Conservation (phyloP, 2,329 filamentous ascomycete species). For the Alternaria triticina region DNA sequence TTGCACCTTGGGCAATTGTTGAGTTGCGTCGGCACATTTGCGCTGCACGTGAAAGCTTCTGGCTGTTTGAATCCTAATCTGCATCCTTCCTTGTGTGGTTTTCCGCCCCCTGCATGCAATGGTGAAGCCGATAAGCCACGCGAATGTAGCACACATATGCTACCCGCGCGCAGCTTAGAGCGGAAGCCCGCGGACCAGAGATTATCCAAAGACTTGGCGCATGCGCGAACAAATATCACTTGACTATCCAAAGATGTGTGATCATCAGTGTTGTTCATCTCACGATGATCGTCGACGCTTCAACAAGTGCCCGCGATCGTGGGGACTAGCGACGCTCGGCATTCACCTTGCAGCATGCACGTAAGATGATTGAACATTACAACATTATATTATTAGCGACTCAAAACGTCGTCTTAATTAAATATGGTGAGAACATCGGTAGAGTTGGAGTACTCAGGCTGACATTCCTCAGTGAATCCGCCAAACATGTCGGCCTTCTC, state of each 20-base stretch:
- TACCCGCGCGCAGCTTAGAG: background rate
- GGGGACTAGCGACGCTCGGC: slow-evolving; percentile 2
- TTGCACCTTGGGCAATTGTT: background rate
- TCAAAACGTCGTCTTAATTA: background rate
- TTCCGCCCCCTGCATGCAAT: background rate
- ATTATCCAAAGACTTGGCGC: background rate
- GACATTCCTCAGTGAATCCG: slow-evolving; percentile 52
- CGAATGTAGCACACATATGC: background rate
- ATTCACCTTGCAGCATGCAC: background rate
- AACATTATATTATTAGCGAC: slow-evolving; percentile 1
- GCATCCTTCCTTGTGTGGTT: background rate
- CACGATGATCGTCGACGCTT: background rate
- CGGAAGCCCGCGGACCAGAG: background rate
- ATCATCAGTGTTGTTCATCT: background rate
- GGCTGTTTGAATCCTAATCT: background rate
- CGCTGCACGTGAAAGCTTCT: slow-evolving; percentile 4
- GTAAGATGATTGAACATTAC: background rate
- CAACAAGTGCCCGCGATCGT: background rate
- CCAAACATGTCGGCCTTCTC: slow-evolving; percentile 53
- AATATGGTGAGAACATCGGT: slow-evolving; percentile 47
- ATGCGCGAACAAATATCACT: background rate
- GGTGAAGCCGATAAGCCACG: background rate
- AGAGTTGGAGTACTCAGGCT: slow-evolving; percentile 52
- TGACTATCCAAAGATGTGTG: background rate
- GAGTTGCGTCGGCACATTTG: background rate